These are phyloP conservation scores for Paraconiothyrium brasiliense DNA, from an alignment of 2,329 filamentous ascomycete species.

Conservation along the genomic window DNA sequence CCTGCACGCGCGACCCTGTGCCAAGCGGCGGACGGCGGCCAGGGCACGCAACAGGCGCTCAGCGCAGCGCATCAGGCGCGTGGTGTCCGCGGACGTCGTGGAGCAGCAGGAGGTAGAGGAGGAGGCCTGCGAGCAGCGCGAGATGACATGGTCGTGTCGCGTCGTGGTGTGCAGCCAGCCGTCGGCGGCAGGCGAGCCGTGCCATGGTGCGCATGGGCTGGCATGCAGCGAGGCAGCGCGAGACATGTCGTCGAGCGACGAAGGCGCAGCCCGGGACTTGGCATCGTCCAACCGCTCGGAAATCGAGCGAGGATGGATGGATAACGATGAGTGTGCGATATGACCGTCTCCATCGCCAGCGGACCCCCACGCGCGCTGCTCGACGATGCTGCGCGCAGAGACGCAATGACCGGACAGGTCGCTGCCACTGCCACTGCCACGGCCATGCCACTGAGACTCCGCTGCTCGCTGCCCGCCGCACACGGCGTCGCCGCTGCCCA, in stretches of 20 bases:
- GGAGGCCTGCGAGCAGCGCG: conserved; percentile 2
- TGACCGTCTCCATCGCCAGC: conserved; percentile 3
- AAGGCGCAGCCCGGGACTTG: neutral
- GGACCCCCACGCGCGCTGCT: neutral
- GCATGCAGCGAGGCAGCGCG: too few relatives aligned
- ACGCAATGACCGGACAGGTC: neutral
- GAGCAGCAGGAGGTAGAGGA: neutral
- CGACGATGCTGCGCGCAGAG: neutral
- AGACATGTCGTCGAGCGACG: neutral
- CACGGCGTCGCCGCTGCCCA: neutral
- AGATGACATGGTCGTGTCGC: conserved; percentile 7
- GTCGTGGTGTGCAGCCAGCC: conserved; percentile 1
- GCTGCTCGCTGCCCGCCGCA: neutral
- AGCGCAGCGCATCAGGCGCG: neutral
- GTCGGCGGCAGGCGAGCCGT: conserved; percentile 9
- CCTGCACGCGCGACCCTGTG: conserved; percentile 4
- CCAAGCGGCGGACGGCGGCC: conserved; percentile 7
- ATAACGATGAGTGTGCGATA: conserved; percentile 15
- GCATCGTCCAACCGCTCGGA: neutral
- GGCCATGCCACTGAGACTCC: too few relatives aligned
- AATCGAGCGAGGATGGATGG: neutral
- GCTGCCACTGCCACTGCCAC: neutral
- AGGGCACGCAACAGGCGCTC: neutral
- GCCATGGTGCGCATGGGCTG: conserved; percentile 6
- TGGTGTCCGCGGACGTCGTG: neutral